A percentile compares a stretch with the other conserved stretches of the same genome.
These are phyloP conservation scores for Akebia trifoliata DNA, from an alignment of 164 flowering plant species.

Conservation along the genomic window DNA sequence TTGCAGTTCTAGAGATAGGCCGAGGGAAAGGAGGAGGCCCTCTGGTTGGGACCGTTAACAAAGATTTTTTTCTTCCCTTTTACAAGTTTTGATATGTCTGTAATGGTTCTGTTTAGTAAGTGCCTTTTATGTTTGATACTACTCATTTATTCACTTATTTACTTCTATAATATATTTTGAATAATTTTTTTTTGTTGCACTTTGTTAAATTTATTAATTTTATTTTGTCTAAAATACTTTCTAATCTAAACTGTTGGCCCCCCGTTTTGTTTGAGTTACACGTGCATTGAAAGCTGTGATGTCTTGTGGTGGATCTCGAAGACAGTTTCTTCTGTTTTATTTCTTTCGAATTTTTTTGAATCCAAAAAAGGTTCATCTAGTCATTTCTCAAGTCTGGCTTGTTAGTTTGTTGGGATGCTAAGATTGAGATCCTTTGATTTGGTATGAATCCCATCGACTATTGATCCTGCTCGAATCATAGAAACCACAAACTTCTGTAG, in stretches of 20 bases:
- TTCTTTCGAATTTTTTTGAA: not conserved
- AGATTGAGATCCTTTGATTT: not conserved
- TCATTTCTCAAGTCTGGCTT: not conserved
- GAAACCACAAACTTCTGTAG: not conserved
- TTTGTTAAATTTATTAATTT: too few relatives aligned
- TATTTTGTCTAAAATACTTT: too few relatives aligned
- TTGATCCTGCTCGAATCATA: not conserved
- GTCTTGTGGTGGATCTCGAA: too few relatives aligned
- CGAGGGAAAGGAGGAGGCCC: constrained; percentile 78
- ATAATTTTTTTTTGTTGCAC: too few relatives aligned
- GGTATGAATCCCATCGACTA: not conserved
- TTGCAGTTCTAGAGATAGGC: constrained; percentile 64
- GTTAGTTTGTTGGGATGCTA: not conserved
- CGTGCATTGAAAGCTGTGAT: too few relatives aligned
- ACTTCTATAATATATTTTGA: too few relatives aligned
- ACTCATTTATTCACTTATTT: too few relatives aligned
- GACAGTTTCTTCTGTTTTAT: not conserved
- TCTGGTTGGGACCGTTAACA: constrained; percentile 88
- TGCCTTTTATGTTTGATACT: constrained; percentile 2
- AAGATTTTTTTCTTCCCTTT: not conserved
- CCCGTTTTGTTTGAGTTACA: too few relatives aligned
- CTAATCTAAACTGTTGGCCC: too few relatives aligned
- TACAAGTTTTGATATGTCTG: not conserved
- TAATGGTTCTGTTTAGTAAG: not conserved
- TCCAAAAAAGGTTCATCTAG: not conserved